Evolutionary conservation across 257 asterid species (phyloP), one percentile per base, ranked within the genome.

Genomic region (Primulina huaijiensis): DNA sequence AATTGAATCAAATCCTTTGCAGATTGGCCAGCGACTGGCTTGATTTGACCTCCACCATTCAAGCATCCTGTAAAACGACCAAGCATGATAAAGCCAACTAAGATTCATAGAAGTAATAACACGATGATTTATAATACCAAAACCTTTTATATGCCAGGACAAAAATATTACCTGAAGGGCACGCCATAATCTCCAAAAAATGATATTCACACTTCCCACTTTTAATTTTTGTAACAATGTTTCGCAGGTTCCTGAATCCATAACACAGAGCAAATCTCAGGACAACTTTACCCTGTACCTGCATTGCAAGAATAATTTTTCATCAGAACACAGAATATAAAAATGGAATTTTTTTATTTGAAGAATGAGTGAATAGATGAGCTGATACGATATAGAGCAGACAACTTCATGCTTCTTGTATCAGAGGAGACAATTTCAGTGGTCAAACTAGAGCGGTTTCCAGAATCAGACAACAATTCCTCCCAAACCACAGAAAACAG

Each of bases 11-110:
- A 79, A 68, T 87, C 96, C 83, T 88, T 94, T 14, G 78, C 95
- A 25, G 98, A 84, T 79, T 91, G 95, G 58, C 94, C 98, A 5
- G 81, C 78, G 69, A 77, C 86, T 68, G 92, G 95, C 78, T 91
- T 94, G 81, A 94, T 83, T 84, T 94, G 99, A 72, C 99, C 99
- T 37, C 96, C 98, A 6, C 98, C 98, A 75, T 94, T 94, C 81
- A 94, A 82, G 85, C 99, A 94, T 68, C 99, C 99, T 91, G 84
- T 63, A 37, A 69, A 23, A 60, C 29, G 74, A 57, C 60, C 61
- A 74, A 62, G 57, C 31, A 55, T 62, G 65, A 17, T 67, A 40
- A 66, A 73, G 62, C 57, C 69, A 46, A 27, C 67, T 46, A 62
- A 21, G 74, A 8, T 60, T 57, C 16, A 23, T 30, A 64, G 67